Evolutionary conservation across 2,329 filamentous ascomycete species (phyloP).

Genomic region (Penicillium paneum): DNA sequence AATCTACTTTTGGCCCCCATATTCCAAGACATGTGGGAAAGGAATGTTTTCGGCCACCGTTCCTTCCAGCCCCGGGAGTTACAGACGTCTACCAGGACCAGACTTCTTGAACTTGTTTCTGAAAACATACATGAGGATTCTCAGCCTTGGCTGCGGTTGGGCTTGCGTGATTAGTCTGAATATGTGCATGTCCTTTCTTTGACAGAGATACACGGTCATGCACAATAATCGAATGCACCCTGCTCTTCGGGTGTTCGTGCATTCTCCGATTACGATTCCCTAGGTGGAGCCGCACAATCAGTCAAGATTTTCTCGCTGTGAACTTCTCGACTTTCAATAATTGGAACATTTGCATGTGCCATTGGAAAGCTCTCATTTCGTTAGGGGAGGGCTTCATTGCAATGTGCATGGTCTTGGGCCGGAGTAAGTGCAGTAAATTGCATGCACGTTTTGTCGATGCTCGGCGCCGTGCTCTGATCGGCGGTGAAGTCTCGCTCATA

Average conservation of each 20-base stretch:
- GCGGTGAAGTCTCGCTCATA: background rate
- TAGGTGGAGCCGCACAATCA: conserved; percentile 14
- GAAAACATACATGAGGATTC: background rate
- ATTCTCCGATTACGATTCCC: conserved; percentile 17
- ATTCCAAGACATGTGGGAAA: background rate
- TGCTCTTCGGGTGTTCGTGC: background rate
- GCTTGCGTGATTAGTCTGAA: background rate
- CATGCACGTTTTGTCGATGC: background rate
- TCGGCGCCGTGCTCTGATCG: background rate
- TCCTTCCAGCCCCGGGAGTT: background rate
- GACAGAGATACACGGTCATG: background rate
- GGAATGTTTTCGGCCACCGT: background rate
- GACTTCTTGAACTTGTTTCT: background rate
- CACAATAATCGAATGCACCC: conserved; percentile 9
- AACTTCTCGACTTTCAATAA: background rate
- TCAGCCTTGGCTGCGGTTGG: background rate
- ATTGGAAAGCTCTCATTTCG: background rate
- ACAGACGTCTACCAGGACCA: background rate
- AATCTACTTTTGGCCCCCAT: background rate
- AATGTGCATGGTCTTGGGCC: background rate
- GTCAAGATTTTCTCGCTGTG: background rate
- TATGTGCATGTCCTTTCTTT: background rate
- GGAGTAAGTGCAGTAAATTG: background rate
- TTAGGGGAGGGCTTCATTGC: background rate
- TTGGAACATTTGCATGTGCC: background rate